Evolutionary conservation across 192 early-diverging fungal genomes (phyloP), one percentile per base, ranked within the genome.

Genomic region (Haplosporangium gracile): DNA sequence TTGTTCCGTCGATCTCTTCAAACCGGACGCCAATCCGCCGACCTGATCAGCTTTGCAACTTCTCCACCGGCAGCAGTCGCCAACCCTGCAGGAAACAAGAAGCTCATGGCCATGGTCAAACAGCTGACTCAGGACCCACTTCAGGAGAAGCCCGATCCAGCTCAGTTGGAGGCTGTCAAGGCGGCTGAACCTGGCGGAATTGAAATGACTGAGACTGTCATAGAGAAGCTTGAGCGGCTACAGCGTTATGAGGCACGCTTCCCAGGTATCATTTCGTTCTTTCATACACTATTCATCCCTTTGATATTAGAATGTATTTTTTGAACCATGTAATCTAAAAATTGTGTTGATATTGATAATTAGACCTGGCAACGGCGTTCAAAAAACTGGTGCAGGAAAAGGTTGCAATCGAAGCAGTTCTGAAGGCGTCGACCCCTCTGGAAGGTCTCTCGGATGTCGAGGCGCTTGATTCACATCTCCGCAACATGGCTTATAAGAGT

Each of bases 301-400:
- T 51, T 45, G 43, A 13, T 45, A 45, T 11, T 11, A 45, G 11
- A 18, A 2, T 51, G 18, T 51, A 51, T 22, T 18, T 22, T 51
- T 16, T 22, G 20, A 16, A 51, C 49, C 49, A n/a, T 10, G 1
- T 29, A 32, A 11, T 1, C 38, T 15, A 24, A 71, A 45, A 45
- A 15, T 45, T 9, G 2, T 43, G 34, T 24, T 70, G 45, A 1
- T 16, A 39, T 32, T 63, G 49, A 74, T 70, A 72, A 34, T 43
- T 77, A 89, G 88, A 82, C 71, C 63, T 89, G 26, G 72, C 79
- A 5, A 80, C 72, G 26, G 83, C 83, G 20, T 89, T 86, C 75
- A 85, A 89, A 45, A 89, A 70, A 38, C 60, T 89, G n/a, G 70
- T 89, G 11, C 81, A 72, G 40, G 88, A 89, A 82, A 89, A 86